Percentiles rank a stretch among this genome's conserved stretches.
Conservation (phyloP, 2,329 filamentous ascomycete genomes). For the Microsporum ferrugineum region DNA sequence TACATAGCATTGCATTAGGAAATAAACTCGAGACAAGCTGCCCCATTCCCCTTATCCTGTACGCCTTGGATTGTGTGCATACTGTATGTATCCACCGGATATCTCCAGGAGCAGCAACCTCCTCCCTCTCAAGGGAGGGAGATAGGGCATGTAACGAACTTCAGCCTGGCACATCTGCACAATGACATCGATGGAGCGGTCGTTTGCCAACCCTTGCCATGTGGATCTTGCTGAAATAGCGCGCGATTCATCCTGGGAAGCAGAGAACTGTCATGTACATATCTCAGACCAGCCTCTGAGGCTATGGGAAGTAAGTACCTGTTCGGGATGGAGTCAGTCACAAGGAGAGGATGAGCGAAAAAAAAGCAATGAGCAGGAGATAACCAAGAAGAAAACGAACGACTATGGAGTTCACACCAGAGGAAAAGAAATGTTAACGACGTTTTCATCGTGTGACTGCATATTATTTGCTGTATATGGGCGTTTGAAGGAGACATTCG, state of each 20-base stretch:
- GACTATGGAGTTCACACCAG: background rate
- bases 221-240: background rate
- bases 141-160: background rate
- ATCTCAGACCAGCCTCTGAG: background rate
- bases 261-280: too few relatives aligned
- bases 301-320: background rate
- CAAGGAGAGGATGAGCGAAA: background rate
- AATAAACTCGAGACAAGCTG: background rate
- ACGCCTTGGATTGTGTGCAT: background rate
- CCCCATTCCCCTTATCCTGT: background rate
- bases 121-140: too few relatives aligned
- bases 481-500: background rate
- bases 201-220: background rate
- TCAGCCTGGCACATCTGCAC: background rate
- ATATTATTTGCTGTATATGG: background rate
- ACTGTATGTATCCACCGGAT: background rate
- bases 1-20: background rate
- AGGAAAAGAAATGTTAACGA: background rate
- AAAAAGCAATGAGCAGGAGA: background rate
- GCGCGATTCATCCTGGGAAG: background rate
- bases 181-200: background rate
- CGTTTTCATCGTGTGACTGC: background rate
- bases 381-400: background rate
- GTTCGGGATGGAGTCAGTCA: conserved; percentile 2
- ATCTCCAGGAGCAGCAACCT: background rate